A percentile compares a stretch with the other conserved stretches of the same genome.
These are phyloP conservation scores for Scytalidium lignicola DNA, from an alignment of 2,329 filamentous ascomycete species.

Conservation along the genomic window DNA sequence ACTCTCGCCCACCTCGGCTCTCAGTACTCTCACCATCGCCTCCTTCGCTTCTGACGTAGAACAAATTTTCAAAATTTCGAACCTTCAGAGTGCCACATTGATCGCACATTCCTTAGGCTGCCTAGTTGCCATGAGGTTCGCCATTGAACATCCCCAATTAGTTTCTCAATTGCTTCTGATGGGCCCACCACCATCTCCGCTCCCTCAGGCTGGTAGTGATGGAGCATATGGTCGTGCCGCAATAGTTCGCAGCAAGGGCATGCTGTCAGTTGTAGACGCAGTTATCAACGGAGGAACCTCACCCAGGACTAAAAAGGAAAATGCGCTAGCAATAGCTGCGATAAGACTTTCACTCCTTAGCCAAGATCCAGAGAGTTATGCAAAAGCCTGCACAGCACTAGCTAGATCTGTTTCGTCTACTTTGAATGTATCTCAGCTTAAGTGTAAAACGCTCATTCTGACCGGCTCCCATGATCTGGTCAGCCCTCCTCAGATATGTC, in stretches of 20 bases:
- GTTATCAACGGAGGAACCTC: conserved; percentile 33
- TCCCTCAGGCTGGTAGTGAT: conserved; percentile 31
- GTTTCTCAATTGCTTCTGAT: conserved; percentile 42
- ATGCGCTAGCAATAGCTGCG: conserved; percentile 37
- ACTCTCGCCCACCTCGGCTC: conserved; percentile 43
- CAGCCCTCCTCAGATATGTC: conserved; percentile 30
- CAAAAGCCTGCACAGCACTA: conserved; percentile 46
- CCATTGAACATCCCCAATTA: conserved; percentile 32
- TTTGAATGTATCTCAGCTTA: conserved; percentile 30
- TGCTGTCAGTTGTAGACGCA: conserved; percentile 36
- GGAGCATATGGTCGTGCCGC: conserved; percentile 31
- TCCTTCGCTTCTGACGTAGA: conserved; percentile 39
- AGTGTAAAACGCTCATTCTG: conserved; percentile 33
- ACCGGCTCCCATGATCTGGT: conserved; percentile 42
- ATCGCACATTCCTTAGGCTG: conserved; percentile 49
- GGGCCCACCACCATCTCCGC: conserved; percentile 40
- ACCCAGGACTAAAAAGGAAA: conserved; percentile 28
- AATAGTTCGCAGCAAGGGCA: conserved; percentile 37
- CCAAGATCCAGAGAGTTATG: conserved; percentile 49
- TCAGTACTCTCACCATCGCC: conserved; percentile 35
- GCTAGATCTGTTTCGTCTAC: conserved; percentile 30
- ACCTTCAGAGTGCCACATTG: conserved; percentile 32
- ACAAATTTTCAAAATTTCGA: conserved; percentile 31
- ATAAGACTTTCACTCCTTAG: conserved; percentile 38
- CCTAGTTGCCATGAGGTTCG: conserved; percentile 40